Conservation (phyloP, 1,139 yeast species). For the Debaryomyces robertsiae region DNA sequence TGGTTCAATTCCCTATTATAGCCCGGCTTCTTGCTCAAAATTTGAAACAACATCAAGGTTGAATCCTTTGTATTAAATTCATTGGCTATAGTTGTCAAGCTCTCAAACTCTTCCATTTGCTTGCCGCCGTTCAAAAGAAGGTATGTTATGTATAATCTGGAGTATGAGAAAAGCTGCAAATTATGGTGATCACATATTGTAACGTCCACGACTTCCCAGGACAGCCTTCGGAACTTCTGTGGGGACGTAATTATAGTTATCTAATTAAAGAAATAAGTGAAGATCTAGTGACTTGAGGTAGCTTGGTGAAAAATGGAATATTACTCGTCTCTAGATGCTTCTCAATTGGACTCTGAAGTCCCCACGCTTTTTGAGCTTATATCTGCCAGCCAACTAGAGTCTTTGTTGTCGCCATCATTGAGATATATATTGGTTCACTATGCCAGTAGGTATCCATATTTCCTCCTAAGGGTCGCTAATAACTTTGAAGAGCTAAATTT, state of each 20-base stretch:
- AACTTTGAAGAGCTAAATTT: conserved; percentile 77
- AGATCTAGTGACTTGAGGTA: neutral
- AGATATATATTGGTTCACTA: conserved; percentile 80
- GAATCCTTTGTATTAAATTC: conserved; percentile 22
- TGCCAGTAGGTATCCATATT: conserved; percentile 76
- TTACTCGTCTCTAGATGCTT: conserved; percentile 77
- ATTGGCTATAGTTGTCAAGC: conserved; percentile 23
- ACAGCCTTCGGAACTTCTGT: conserved; percentile 11
- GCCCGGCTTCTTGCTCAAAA: conserved; percentile 12
- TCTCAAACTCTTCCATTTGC: conserved; percentile 25
- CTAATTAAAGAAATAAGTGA: neutral
- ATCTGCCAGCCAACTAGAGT: conserved; percentile 78
- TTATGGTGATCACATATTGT: neutral
- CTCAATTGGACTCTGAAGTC: conserved; percentile 69
- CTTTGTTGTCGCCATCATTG: conserved; percentile 78
- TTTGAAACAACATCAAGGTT: conserved; percentile 23
- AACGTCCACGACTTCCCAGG: conserved; percentile 6
- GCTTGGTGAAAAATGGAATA: conserved; percentile 61
- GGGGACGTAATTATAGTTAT: conserved; percentile 10
- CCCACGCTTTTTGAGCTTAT: conserved; percentile 85
- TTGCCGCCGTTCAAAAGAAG: conserved; percentile 3
- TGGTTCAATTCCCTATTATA: conserved; percentile 10
- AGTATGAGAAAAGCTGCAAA: neutral
- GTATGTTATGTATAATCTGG: neutral
- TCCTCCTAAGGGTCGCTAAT: conserved; percentile 63